These are phyloP conservation scores for Lodderomyces jiufengensis DNA, from an alignment of 1,139 yeast species.

Conservation along the genomic window DNA sequence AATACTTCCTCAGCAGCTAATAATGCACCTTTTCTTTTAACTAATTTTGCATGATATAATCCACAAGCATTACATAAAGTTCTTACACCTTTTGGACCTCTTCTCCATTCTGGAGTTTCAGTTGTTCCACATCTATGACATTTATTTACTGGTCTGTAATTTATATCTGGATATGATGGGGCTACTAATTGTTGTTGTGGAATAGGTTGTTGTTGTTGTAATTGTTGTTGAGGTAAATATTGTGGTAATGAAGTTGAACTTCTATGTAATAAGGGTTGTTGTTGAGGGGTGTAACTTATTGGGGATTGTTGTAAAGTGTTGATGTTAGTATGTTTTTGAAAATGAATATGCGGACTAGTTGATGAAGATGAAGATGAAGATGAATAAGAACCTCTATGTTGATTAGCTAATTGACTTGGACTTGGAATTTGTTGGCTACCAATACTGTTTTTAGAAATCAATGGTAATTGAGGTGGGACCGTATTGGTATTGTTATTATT, in stretches of 20 bases:
- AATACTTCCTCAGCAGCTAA: constrained; percentile 54
- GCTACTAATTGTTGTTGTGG: constrained; percentile 3
- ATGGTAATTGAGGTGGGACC: constrained; percentile 11
- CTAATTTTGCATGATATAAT: constrained; percentile 70
- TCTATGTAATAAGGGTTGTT: constrained; percentile 12
- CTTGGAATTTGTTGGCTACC: constrained; percentile 6
- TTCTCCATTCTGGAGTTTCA: constrained; percentile 89
- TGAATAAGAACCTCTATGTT: background rate
- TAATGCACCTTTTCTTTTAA: constrained; percentile 62
- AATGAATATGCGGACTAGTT: constrained; percentile 13
- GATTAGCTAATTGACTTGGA: constrained; percentile 2
- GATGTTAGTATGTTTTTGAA: constrained; percentile 12
- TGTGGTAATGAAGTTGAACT: constrained; percentile 1
- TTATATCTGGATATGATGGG: constrained; percentile 28
- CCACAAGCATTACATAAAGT: constrained; percentile 92
- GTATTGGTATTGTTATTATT: constrained; percentile 6
- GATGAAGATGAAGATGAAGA: constrained; percentile 8
- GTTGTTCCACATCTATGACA: constrained; percentile 62
- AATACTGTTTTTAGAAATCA: too few relatives aligned
- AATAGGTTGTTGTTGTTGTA: constrained; percentile 8
- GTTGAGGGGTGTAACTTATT: constrained; percentile 13
- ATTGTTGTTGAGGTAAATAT: constrained; percentile 9
- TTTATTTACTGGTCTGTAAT: constrained; percentile 35
- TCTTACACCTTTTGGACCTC: constrained; percentile 83
- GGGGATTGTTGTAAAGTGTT: constrained; percentile 6